These are phyloP conservation scores for Rhexocercosporidium sp. DNA, from an alignment of 2,329 filamentous ascomycete genomes.

Conservation along the genomic window DNA sequence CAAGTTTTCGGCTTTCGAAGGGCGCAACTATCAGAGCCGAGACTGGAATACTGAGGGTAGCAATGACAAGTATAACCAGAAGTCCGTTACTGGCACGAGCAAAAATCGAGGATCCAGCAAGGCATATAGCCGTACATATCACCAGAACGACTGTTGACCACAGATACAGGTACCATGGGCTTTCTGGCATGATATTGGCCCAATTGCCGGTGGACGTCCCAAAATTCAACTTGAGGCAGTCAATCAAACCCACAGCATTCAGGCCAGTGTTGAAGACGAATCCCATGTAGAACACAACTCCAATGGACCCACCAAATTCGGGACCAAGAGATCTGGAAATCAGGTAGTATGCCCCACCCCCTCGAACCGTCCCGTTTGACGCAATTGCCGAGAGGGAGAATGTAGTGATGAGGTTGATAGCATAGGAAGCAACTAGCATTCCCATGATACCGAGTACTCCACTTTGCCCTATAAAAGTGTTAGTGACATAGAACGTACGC, in stretches of 20 bases:
- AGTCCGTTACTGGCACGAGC: conserved; percentile 80
- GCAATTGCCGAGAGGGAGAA: conserved; percentile 88
- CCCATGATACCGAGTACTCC: conserved; percentile 81
- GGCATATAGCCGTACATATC: conserved; percentile 74
- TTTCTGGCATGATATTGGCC: conserved; percentile 66
- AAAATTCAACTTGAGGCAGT: conserved; percentile 80
- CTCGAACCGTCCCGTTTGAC: conserved; percentile 86
- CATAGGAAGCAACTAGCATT: conserved; percentile 76
- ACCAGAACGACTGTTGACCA: conserved; percentile 75
- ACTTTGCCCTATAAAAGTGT: conserved; percentile 54
- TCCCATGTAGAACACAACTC: conserved; percentile 89
- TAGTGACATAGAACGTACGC: conserved; percentile 6
- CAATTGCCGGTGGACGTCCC: conserved; percentile 61
- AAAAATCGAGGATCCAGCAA: conserved; percentile 81
- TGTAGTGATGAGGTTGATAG: conserved; percentile 82
- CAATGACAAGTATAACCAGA: conserved; percentile 70
- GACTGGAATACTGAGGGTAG: conserved; percentile 81
- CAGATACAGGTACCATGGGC: conserved; percentile 78
- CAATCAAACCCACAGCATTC: conserved; percentile 85
- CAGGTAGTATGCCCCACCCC: conserved; percentile 86
- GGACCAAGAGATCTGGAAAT: conserved; percentile 86
- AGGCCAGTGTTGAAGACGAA: conserved; percentile 85
- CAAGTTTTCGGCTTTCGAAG: conserved; percentile 65
- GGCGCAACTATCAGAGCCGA: conserved; percentile 73
- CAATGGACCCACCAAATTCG: conserved; percentile 88